These are phyloP conservation scores for Fusarium sp. DNA, from an alignment of 2,329 filamentous ascomycete genomes.

Conservation along the genomic window DNA sequence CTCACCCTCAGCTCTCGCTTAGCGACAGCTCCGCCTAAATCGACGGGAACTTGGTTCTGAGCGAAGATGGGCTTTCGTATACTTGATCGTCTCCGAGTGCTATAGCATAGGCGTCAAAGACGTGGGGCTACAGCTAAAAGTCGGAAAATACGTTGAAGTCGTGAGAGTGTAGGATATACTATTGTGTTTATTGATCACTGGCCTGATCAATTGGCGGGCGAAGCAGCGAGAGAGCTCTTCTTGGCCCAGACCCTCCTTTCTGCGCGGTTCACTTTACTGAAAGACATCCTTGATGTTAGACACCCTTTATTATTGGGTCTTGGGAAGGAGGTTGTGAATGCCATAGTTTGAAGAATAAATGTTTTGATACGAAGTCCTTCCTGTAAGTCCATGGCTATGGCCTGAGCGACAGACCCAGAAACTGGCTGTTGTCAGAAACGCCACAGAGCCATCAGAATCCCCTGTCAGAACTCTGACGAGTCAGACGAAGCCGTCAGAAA, in stretches of 20 bases:
- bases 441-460: background rate
- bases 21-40: background rate
- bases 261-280: background rate
- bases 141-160: too few species aligned
- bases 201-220: background rate
- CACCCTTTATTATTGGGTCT: background rate
- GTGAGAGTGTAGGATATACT: too few species aligned
- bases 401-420: background rate
- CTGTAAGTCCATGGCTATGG: background rate
- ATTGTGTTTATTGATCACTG: too few species aligned
- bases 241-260: background rate
- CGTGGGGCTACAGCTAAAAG: too few species aligned
- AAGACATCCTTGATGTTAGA: background rate
- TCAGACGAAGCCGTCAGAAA: background rate
- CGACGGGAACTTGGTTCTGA: background rate
- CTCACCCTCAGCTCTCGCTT: background rate
- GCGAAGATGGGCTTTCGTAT: background rate
- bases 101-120: background rate
- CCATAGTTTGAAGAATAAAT: background rate
- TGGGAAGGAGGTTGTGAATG: background rate
- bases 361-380: background rate
- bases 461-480: background rate
- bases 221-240: background rate
- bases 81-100: background rate
- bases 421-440: background rate